Evolutionary conservation across 1,284 basidiomycete genomes (phyloP).

Genomic region (Cryptococcus hybrid): DNA sequence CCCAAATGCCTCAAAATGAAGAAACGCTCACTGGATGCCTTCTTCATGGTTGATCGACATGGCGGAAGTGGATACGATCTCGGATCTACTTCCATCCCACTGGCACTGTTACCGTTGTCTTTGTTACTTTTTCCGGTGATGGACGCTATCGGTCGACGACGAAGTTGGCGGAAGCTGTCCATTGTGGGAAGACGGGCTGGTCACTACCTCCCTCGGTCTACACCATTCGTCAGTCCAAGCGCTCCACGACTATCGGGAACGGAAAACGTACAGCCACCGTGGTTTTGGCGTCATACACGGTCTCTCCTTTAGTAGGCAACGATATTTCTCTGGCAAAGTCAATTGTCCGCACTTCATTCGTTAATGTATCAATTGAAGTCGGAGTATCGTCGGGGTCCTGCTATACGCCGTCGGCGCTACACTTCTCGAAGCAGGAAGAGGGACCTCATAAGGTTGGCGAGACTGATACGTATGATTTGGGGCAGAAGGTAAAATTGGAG

Average conservation of each 20-base stretch:
- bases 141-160: too few relatives aligned
- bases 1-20: background rate
- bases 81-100: constrained; percentile 5
- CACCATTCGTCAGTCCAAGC: too few relatives aligned
- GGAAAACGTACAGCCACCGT: constrained; percentile 8
- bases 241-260: background rate
- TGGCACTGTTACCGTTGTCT: constrained; percentile 3
- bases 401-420: constrained; percentile 13
- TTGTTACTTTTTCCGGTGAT: background rate
- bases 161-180: too few relatives aligned
- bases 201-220: too few relatives aligned
- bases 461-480: background rate
- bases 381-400: background rate
- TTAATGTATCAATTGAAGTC: background rate
- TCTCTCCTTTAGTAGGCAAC: constrained; percentile 7
- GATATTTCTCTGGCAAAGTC: constrained; percentile 12
- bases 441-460: constrained; percentile 5
- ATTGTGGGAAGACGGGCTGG: too few relatives aligned
- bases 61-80: constrained; percentile 13
- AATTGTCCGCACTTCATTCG: constrained; percentile 7
- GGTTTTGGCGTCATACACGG: constrained; percentile 11
- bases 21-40: constrained; percentile 9
- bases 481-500: too few relatives aligned
- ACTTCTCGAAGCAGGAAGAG: constrained; percentile 7
- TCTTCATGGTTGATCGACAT: constrained; percentile 8